Evolutionary conservation across 1,284 basidiomycete genomes (phyloP).

Genomic region (Moniliella sp.): DNA sequence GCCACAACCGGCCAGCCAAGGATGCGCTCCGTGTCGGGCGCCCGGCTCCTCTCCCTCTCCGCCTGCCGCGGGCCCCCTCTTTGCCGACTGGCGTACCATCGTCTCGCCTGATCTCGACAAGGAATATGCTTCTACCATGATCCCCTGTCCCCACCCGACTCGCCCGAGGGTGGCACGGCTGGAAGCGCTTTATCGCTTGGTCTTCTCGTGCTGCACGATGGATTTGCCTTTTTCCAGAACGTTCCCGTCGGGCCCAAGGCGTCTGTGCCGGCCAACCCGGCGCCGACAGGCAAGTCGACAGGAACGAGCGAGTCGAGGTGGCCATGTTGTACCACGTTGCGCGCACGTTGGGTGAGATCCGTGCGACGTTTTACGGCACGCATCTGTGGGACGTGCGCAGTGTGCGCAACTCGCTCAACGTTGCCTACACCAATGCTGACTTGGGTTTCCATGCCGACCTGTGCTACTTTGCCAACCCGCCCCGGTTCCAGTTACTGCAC

Average conservation of each 20-base stretch:
- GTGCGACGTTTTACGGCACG: conserved; percentile 69
- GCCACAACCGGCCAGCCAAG: conserved; percentile 33
- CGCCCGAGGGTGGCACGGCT: no score
- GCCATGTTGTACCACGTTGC: conserved; percentile 12
- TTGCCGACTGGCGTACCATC: conserved; percentile 1
- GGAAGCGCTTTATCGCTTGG: conserved; percentile 22
- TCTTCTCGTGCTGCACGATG: conserved; percentile 36
- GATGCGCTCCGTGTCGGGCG: no score
- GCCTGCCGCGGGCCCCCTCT: conserved; percentile 1
- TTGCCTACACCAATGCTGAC: conserved; percentile 79
- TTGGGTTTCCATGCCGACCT: conserved; percentile 74
- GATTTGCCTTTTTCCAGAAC: conserved; percentile 39
- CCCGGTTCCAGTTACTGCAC: conserved; percentile 74
- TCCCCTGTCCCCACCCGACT: no score
- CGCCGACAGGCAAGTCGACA: conserved; percentile 1
- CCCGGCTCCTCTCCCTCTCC: no score
- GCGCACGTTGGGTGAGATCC: conserved; percentile 46
- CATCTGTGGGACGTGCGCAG: conserved; percentile 67
- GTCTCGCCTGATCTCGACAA: conserved; percentile 2
- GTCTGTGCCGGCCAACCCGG: background rate
- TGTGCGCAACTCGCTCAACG: conserved; percentile 51
- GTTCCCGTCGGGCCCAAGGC: conserved; percentile 41
- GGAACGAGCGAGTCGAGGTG: conserved; percentile 5
- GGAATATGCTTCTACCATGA: no score
- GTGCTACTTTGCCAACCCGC: conserved; percentile 41